Conservation (phyloP, 1,139 yeast genomes). For the Geotrichum histeridarum region DNA sequence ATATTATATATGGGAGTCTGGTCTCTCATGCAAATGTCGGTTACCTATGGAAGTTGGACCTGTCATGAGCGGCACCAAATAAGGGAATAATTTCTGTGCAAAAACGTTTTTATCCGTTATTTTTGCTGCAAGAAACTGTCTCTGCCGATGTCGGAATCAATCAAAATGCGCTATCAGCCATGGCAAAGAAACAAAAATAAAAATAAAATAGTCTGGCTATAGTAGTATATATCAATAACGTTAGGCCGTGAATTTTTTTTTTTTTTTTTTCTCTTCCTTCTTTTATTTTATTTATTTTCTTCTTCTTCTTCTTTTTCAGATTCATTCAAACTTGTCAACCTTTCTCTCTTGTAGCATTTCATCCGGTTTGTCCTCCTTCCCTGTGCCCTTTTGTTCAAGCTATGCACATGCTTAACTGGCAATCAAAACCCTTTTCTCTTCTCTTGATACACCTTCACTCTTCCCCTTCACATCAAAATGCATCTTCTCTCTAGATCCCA, state of each 20-base stretch:
- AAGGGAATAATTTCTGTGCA: no score
- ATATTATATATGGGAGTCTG: no score
- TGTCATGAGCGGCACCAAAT: no score
- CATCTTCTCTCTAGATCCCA: constrained; percentile 2
- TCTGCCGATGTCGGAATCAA: background rate
- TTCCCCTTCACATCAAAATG: background rate
- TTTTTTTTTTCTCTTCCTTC: background rate
- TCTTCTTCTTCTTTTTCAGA: background rate
- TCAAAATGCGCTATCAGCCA: background rate
- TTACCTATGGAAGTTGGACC: no score
- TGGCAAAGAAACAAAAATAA: background rate
- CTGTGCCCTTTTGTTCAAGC: no score
- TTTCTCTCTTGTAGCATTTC: background rate
- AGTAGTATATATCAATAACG: background rate
- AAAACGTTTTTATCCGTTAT: no score
- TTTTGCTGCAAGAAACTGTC: background rate
- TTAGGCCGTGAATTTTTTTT: background rate
- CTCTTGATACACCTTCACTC: background rate
- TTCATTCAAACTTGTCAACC: background rate
- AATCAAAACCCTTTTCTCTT: background rate
- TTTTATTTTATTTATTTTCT: background rate
- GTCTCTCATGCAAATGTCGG: no score
- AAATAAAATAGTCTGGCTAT: background rate
- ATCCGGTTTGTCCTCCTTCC: no score
- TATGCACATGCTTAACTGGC: no score